Base-by-base conservation (phyloP, 2,329 filamentous ascomycete species). In the Raffaelea deltoideospora region DNA sequence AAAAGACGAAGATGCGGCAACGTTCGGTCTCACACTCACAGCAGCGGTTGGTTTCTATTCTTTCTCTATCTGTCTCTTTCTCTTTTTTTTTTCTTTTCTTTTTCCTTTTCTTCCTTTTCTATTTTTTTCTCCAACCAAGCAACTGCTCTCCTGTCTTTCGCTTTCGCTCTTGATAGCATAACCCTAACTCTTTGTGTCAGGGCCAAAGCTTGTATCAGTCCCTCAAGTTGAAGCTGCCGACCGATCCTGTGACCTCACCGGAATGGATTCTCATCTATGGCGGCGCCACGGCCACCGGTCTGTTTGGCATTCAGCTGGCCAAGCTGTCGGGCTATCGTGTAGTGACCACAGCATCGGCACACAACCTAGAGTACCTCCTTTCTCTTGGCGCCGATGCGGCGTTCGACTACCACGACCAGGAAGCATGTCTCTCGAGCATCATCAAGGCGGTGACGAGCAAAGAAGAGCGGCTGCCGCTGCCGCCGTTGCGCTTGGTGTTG, bases 211-310 rank as follows among this genome's bases (percentile, higher is more conserved):
- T 70, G 5, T 69, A 67, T 50, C 59, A 65, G 40, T 47, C 49
- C 5, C 53, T 70, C 1, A 37, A 51, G 35, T 55, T 69, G 0
- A 57, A 62, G 0, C 50, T 71, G 3, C 72, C 73, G 1, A 53
- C 46, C 17, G 38, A 48, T 9, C 41, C 39, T 3, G 15, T 43
- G 21, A 21, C 24, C 5, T 35, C 35, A 18, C 54, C 61, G 6
- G 37, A 50, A 22, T 53, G 60, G 0, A 45, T 66, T 29, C 44
- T 65, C 18, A 61, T 64, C 41, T 63, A 65, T 37, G 64, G 61
- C 30, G 61, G 59, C 14, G 65, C 66, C 50, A 74, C 65, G 10
- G 69, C 68, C 2, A 71, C 70, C 0, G 65, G 64, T 49, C 65
- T 71, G 31, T 64, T 69, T 37, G 62, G 52, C 5, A 60, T 66